phyloP scores from a whole-genome alignment of 225 moss, liverwort and hornwort genomes.

The Rhytidiadelphus loreus region DNA sequence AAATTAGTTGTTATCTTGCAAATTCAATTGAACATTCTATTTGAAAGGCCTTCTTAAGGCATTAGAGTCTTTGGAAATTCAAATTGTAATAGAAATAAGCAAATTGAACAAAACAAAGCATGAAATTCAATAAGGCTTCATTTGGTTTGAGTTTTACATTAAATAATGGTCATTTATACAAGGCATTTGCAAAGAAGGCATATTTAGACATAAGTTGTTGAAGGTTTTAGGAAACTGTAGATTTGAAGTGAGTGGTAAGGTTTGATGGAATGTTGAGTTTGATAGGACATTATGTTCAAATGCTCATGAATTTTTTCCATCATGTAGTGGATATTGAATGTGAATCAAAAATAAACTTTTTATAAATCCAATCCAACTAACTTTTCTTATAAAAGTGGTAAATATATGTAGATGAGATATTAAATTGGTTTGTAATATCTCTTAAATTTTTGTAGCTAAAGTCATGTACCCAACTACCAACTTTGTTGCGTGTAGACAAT shows the following conservation, averaged over 20 bases:
- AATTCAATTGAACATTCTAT: not conserved
- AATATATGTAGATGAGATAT: not conserved
- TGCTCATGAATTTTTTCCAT: not conserved
- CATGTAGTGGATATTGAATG: not conserved
- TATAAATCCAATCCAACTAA: not conserved
- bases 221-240: not conserved
- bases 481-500: not conserved
- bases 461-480: not conserved
- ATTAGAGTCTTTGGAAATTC: fast-evolving
- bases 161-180: not conserved
- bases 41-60: not conserved
- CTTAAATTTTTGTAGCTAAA: not conserved
- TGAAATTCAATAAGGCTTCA: not conserved
- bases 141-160: not conserved
- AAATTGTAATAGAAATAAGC: not conserved
- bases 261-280: not conserved
- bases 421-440: not conserved
- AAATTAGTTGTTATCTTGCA: not conserved
- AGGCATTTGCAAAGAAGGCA: fast-evolving
- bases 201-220: not conserved
- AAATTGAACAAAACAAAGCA: not conserved
- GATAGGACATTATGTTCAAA: not conserved
- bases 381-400: fast-evolving
- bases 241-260: not conserved
- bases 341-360: not conserved